Evolutionary conservation across 768 basidiomycete species (phyloP).

Genomic region (Neoboletus magnificus): DNA sequence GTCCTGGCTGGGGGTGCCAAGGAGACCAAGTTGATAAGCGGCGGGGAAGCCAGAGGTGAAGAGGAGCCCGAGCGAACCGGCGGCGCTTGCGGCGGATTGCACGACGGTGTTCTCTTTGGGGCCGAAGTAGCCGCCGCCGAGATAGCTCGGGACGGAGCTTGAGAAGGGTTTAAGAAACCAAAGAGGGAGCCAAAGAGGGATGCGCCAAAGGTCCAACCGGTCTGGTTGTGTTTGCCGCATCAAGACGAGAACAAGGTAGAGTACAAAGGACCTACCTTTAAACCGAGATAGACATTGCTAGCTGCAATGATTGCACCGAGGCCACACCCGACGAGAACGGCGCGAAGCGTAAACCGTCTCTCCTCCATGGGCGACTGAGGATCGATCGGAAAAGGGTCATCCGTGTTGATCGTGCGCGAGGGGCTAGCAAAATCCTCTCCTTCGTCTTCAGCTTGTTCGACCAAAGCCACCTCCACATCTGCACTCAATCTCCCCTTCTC

Average conservation of each 20-base stretch:
- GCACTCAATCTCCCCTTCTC: neutral
- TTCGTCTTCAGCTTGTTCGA: neutral
- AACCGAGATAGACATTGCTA: constrained; percentile 63
- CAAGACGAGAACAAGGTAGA: neutral
- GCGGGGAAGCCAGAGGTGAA: constrained; percentile 60
- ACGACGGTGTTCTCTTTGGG: constrained; percentile 54
- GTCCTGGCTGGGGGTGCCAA: constrained; percentile 48
- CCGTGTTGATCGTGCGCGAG: constrained; percentile 19
- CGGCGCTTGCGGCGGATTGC: constrained; percentile 33
- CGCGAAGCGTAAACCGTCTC: constrained; percentile 51
- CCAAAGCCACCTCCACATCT: neutral
- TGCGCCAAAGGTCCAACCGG: constrained; percentile 64
- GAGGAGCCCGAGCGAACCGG: constrained; percentile 57
- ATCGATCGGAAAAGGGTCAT: constrained; percentile 51
- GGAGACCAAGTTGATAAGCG: constrained; percentile 52
- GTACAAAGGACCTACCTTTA: constrained; percentile 37
- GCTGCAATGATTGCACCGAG: constrained; percentile 58
- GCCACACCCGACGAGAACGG: constrained; percentile 47
- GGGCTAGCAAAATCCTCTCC: neutral
- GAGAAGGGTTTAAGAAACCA: constrained; percentile 51
- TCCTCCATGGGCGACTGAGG: constrained; percentile 39
- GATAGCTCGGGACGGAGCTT: constrained; percentile 42
- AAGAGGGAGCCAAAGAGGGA: constrained; percentile 48
- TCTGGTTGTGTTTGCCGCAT: constrained; percentile 24
- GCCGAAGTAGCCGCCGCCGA: constrained; percentile 53